A percentile compares a stretch with the other conserved stretches of the same genome.
Conservation (phyloP, 2,329 filamentous ascomycete genomes). For the Herpotrichia juniperi region DNA sequence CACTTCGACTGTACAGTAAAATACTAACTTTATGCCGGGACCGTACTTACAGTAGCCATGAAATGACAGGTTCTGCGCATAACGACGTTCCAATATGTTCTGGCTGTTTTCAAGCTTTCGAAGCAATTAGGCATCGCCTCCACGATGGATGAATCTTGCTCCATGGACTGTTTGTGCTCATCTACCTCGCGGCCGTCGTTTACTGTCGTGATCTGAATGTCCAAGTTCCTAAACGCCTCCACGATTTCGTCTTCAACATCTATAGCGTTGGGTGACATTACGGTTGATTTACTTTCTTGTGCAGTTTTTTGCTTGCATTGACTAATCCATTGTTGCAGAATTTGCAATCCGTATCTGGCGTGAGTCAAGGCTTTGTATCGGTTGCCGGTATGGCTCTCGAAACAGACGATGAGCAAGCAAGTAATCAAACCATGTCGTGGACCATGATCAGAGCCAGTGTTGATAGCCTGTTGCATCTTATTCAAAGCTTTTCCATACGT, state of each 20-base stretch:
- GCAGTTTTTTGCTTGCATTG: neutral
- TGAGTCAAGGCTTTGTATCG: slow-evolving; percentile 14
- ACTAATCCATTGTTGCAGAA: slow-evolving; percentile 9
- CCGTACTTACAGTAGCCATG: too few species aligned
- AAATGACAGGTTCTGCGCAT: slow-evolving; percentile 16
- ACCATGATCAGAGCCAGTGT: slow-evolving; percentile 1
- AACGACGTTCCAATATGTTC: slow-evolving; percentile 13
- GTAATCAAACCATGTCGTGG: slow-evolving; percentile 16
- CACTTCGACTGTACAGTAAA: too few species aligned
- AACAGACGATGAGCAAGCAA: slow-evolving; percentile 19
- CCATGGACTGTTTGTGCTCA: slow-evolving; percentile 6
- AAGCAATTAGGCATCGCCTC: slow-evolving; percentile 11
- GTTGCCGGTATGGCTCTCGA: slow-evolving; percentile 17
- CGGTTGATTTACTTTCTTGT: neutral
- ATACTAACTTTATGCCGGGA: too few species aligned
- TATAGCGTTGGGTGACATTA: neutral
- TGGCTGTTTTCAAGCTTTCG: slow-evolving; percentile 10
- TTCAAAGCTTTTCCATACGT: slow-evolving; percentile 16
- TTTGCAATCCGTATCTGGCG: slow-evolving; percentile 14
- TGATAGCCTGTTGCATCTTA: slow-evolving; percentile 15
- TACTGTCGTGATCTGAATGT: slow-evolving; percentile 15
- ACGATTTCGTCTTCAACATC: slow-evolving; percentile 18
- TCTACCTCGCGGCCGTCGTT: slow-evolving; percentile 8
- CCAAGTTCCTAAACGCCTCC: slow-evolving; percentile 18
- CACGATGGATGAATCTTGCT: slow-evolving; percentile 7